Evolutionary conservation across 169 alveolate species (phyloP).

Genomic region (Cryptosporidium viatorum): DNA sequence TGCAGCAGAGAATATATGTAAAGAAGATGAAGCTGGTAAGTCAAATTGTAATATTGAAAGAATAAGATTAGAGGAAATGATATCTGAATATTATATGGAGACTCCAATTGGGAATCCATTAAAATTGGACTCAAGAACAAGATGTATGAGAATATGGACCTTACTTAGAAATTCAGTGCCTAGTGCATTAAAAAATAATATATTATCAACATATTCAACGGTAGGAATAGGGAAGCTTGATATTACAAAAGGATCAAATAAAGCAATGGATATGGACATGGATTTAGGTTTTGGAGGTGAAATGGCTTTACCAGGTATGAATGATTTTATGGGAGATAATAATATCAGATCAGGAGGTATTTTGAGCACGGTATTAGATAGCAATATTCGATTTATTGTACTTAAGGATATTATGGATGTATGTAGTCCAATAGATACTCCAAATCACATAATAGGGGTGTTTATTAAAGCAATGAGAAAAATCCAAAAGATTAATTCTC

Average conservation of each 20-base stretch:
- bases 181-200: constrained; percentile 25
- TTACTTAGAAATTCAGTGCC: constrained; percentile 21
- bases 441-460: constrained; percentile 26
- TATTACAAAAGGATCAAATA: background rate
- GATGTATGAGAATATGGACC: constrained; percentile 73
- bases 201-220: constrained; percentile 2
- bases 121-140: constrained; percentile 59
- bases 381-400: constrained; percentile 35
- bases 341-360: background rate
- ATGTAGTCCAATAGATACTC: constrained; percentile 73
- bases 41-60: constrained; percentile 49
- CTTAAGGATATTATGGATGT: constrained; percentile 59
- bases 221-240: background rate
- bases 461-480: constrained; percentile 47
- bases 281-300: constrained; percentile 13
- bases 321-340: background rate
- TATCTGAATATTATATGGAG: constrained; percentile 44
- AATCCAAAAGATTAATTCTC: constrained; percentile 23
- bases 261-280: background rate
- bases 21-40: constrained; percentile 25
- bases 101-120: constrained; percentile 71
- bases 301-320: background rate
- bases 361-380: background rate
- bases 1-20: constrained; percentile 60
- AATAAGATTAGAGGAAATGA: constrained; percentile 44